Evolutionary conservation across 352 stramenopile species (phyloP).

Genomic region (Globisporangium cylindrosporum): DNA sequence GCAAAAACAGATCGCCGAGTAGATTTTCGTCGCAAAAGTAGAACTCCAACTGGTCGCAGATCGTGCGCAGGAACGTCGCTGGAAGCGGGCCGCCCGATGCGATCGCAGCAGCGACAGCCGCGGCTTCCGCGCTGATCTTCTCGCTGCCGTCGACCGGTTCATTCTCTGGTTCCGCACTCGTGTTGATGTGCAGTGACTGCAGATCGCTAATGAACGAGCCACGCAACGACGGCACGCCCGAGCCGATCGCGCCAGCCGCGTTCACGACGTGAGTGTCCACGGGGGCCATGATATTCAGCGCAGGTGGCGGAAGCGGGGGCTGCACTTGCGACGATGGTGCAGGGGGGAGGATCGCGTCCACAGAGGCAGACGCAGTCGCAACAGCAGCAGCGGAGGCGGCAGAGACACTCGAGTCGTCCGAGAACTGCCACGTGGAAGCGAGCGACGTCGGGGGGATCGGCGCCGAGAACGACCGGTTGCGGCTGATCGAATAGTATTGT

Average conservation of each 20-base stretch:
- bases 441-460: conserved; percentile 63
- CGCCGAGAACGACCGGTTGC: conserved; percentile 70
- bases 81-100: conserved; percentile 41
- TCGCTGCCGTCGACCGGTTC: conserved; percentile 33
- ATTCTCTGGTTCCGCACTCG: conserved; percentile 35
- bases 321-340: conserved; percentile 16
- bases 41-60: conserved; percentile 87
- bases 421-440: conserved; percentile 51
- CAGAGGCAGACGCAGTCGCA: conserved; percentile 14
- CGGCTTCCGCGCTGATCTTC: conserved; percentile 20
- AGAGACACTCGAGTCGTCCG: conserved; percentile 38
- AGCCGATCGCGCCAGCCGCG: conserved; percentile 54
- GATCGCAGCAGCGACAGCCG: conserved; percentile 16
- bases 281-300: conserved; percentile 44
- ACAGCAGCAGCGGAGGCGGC: conserved; percentile 18
- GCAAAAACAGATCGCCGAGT: conserved; percentile 76
- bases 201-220: conserved; percentile 34
- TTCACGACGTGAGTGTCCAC: conserved; percentile 34
- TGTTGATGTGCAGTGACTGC: conserved; percentile 50
- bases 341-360: conserved; percentile 12
- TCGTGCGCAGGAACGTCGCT: conserved; percentile 80
- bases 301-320: conserved; percentile 37
- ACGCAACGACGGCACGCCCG: conserved; percentile 35
- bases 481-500: conserved; percentile 73
- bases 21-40: conserved; percentile 90